Conservation (phyloP, 2,329 filamentous ascomycete species). For the Exophiala sideris region DNA sequence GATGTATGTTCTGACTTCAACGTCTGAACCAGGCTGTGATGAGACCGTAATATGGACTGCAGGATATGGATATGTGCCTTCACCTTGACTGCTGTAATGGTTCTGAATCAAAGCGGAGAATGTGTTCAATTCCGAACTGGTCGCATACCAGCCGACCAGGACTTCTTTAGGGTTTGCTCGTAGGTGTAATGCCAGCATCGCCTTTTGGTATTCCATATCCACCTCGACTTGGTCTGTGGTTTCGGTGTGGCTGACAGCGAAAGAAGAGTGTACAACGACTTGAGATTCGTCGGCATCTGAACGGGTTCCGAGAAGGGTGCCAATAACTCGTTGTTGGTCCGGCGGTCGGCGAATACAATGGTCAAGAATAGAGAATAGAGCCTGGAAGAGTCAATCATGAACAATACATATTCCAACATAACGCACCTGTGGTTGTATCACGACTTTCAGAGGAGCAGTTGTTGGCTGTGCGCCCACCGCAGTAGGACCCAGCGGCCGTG, state of each 20-base stretch:
- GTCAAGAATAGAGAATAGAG: slow-evolving; percentile 69
- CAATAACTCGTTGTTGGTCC: slow-evolving; percentile 93
- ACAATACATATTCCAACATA: not conserved
- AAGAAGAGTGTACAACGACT: slow-evolving; percentile 92
- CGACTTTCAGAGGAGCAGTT: slow-evolving; percentile 87
- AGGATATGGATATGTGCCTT: slow-evolving; percentile 96
- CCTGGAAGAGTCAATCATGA: slow-evolving; percentile 38
- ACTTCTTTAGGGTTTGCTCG: slow-evolving; percentile 92
- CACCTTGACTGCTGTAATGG: slow-evolving; percentile 96
- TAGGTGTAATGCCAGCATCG: slow-evolving; percentile 93
- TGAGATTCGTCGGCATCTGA: slow-evolving; percentile 90
- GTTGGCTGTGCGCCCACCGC: slow-evolving; percentile 75
- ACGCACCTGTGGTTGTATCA: slow-evolving; percentile 89
- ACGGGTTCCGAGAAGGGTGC: slow-evolving; percentile 86
- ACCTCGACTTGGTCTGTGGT: slow-evolving; percentile 98
- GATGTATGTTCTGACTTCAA: slow-evolving; percentile 91
- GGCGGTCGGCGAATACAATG: slow-evolving; percentile 89
- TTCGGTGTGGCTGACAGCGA: slow-evolving; percentile 97
- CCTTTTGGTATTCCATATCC: slow-evolving; percentile 99
- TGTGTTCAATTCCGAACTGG: slow-evolving; percentile 92
- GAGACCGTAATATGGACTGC: slow-evolving; percentile 94
- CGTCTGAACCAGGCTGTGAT: slow-evolving; percentile 81
- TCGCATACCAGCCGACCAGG: slow-evolving; percentile 97
- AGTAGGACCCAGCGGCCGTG: slow-evolving; percentile 82
- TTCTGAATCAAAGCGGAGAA: slow-evolving; percentile 99